A percentile compares a stretch with the other conserved stretches of the same genome.
Conservation (phyloP, 2,329 filamentous ascomycete species). For the Cryphonectria naterciae region DNA sequence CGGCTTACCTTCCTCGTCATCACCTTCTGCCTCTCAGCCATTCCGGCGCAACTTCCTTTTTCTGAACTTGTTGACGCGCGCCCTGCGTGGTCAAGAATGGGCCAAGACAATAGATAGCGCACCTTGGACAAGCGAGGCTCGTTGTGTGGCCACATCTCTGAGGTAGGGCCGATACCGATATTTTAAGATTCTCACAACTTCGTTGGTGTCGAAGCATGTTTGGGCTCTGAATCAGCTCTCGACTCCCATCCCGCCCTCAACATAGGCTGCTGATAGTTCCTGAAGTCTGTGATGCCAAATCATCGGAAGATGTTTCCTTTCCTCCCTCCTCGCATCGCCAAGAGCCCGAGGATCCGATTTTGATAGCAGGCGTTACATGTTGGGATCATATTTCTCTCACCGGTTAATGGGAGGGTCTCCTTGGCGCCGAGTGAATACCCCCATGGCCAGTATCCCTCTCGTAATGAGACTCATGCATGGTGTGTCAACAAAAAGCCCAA, state of each 20-base stretch:
- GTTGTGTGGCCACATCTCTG: neutral
- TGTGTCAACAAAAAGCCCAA: neutral
- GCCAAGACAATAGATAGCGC: conserved; percentile 5
- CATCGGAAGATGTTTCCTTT: neutral
- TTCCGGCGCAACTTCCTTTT: neutral
- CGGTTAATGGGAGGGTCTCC: neutral
- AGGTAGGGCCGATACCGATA: neutral
- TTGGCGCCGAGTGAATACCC: neutral
- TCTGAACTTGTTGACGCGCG: neutral
- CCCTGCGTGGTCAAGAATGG: neutral
- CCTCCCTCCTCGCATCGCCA: neutral
- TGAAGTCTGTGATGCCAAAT: neutral
- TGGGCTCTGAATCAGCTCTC: neutral
- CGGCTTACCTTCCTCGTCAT: neutral
- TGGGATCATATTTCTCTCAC: neutral
- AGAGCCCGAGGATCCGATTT: neutral
- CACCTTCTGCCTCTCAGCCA: neutral
- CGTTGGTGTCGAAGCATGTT: neutral
- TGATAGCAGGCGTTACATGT: neutral
- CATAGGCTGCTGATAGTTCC: neutral
- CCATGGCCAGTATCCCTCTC: neutral
- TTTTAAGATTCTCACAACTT: neutral
- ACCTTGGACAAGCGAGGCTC: neutral
- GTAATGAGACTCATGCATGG: neutral
- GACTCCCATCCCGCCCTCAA: neutral